Conservation (phyloP, 176 grass and related monocot species). For the Lolium rigidum region DNA sequence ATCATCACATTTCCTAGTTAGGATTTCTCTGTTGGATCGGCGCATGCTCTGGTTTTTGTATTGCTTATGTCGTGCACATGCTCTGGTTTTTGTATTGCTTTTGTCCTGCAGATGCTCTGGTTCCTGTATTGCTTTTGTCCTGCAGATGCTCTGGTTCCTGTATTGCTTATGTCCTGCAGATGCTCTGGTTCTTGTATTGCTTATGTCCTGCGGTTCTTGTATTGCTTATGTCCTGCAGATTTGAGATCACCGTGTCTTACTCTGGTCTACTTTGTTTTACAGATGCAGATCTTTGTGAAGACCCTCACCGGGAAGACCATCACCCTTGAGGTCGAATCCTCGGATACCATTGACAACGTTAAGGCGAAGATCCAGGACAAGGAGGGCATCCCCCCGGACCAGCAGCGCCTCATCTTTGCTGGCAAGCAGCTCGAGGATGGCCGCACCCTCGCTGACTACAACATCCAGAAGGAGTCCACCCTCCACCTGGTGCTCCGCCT, state of each 20-base stretch:
- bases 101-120: too few species aligned
- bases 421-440: conserved; percentile 74
- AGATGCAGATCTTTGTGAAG: conserved; percentile 87
- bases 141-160: too few species aligned
- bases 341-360: conserved; percentile 79
- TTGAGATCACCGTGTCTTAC: not conserved
- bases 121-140: too few species aligned
- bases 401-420: conserved; percentile 74
- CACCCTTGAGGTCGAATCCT: conserved; percentile 88
- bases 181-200: too few species aligned
- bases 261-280: not conserved
- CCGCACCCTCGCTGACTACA: conserved; percentile 60
- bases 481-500: conserved; percentile 74
- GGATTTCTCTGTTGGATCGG: too few species aligned
- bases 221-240: too few species aligned
- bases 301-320: conserved; percentile 95
- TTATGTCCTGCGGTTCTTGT: too few species aligned
- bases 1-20: too few species aligned
- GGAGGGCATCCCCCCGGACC: conserved; percentile 80
- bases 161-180: too few species aligned
- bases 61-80: too few species aligned
- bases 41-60: too few species aligned
- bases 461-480: conserved; percentile 80
- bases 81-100: too few species aligned
- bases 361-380: conserved; percentile 91